Percentiles rank a stretch among this genome's conserved stretches.
Conservation (phyloP, 2,329 filamentous ascomycete species). For the Ascochyta lentis region DNA sequence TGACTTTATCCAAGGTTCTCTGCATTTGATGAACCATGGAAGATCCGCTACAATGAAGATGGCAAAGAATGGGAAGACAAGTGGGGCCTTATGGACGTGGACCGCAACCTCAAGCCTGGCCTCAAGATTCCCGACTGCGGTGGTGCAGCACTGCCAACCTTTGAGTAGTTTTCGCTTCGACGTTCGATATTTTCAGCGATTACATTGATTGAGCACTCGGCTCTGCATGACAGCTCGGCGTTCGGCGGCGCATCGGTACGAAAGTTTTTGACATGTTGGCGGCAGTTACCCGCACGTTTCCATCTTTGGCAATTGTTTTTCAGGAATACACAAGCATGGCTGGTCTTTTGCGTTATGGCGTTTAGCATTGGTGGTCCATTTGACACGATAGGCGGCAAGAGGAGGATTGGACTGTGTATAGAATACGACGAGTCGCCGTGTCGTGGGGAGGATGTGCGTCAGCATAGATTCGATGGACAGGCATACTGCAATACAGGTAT, state of each 20-base stretch:
- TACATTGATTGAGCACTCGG: conserved; percentile 8
- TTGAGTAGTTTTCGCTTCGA: conserved; percentile 13
- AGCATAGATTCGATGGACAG: background rate
- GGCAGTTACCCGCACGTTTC: conserved; percentile 7
- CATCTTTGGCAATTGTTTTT: conserved; percentile 20
- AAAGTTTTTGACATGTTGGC: conserved; percentile 23
- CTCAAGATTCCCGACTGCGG: conserved; percentile 87
- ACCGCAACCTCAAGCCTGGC: conserved; percentile 82
- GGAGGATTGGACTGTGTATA: conserved; percentile 11
- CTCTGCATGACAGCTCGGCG: conserved; percentile 35
- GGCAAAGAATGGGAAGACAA: conserved; percentile 86
- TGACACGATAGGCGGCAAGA: conserved; percentile 10
- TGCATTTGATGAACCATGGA: conserved; percentile 97
- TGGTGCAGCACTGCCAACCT: conserved; percentile 62
- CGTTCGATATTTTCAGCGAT: conserved; percentile 18
- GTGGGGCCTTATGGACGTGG: conserved; percentile 89
- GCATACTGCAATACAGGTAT: conserved; percentile 1
- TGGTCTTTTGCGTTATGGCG: conserved; percentile 10
- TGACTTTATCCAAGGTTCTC: conserved; percentile 68
- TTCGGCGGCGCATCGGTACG: conserved; percentile 25
- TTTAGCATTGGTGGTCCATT: conserved; percentile 4
- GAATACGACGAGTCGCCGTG: background rate
- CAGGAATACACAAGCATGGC: conserved; percentile 19
- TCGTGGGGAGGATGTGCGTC: background rate
- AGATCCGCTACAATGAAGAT: conserved; percentile 72